These are phyloP conservation scores for Fusarium gaditjirri DNA, from an alignment of 2,329 filamentous ascomycete genomes.

Conservation along the genomic window DNA sequence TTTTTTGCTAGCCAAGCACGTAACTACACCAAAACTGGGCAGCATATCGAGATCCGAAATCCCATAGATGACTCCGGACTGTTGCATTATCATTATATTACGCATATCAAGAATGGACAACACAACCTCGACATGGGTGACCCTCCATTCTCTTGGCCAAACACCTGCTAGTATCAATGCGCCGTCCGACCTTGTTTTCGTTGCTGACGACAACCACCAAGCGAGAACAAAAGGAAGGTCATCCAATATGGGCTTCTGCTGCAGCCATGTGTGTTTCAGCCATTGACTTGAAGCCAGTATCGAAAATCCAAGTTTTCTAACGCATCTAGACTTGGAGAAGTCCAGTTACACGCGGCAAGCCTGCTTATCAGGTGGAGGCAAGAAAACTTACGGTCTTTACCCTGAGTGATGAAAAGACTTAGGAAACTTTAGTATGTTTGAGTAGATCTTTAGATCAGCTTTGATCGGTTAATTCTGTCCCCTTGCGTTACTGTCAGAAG, in stretches of 20 bases:
- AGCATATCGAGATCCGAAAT: neutral
- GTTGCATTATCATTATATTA: slow-evolving; percentile 5
- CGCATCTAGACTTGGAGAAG: slow-evolving; percentile 11
- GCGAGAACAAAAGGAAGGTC: slow-evolving; percentile 14
- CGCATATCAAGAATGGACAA: slow-evolving; percentile 16
- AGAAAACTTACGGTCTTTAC: no score
- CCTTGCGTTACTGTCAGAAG: no score
- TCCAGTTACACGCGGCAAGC: neutral
- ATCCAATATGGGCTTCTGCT: slow-evolving; percentile 9
- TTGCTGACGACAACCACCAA: slow-evolving; percentile 41
- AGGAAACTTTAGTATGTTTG: no score
- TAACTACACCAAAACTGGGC: neutral
- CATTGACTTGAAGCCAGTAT: neutral
- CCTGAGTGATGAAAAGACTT: no score
- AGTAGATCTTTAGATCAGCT: no score
- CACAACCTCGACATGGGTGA: slow-evolving; percentile 32
- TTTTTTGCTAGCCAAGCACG: neutral
- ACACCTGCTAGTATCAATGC: slow-evolving; percentile 24
- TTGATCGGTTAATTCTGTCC: no score
- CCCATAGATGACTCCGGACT: neutral
- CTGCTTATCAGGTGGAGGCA: neutral
- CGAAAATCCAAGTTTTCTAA: slow-evolving; percentile 10
- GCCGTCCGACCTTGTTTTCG: slow-evolving; percentile 35
- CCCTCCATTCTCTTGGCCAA: slow-evolving; percentile 32
- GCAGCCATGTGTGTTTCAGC: slow-evolving; percentile 20